Conservation (phyloP, 352 stramenopile genomes). For the Phytophthora macrochlamydospora region DNA sequence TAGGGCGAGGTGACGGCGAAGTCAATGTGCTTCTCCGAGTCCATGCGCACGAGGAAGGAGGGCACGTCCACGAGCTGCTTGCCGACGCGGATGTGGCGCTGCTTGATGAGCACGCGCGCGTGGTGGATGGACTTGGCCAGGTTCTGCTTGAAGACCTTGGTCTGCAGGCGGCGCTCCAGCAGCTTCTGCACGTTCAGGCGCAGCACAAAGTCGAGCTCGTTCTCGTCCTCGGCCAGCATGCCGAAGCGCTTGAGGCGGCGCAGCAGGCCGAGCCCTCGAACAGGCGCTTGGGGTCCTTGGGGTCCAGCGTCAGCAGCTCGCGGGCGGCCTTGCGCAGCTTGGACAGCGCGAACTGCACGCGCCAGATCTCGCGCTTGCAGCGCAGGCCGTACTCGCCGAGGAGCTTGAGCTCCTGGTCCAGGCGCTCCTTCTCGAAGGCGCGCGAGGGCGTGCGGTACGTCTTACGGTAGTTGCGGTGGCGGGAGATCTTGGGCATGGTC, state of each 20-base stretch:
- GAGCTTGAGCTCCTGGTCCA: constrained; percentile 99
- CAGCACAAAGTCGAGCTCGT: constrained; percentile 98
- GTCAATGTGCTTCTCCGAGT: constrained; percentile 99
- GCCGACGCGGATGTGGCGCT: constrained; percentile 99
- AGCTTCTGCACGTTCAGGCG: constrained; percentile 99
- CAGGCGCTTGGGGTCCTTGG: constrained; percentile 98
- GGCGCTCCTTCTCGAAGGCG: constrained; percentile 99
- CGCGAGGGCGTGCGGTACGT: constrained; percentile 99
- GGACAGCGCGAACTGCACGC: constrained; percentile 98
- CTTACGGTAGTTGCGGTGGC: constrained; percentile 95
- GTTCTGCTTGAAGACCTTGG: constrained; percentile 99
- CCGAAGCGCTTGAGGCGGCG: constrained; percentile 97
- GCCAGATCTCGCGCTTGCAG: constrained; percentile 99
- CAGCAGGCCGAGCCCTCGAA: constrained; percentile 98
- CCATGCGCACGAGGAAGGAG: constrained; percentile 98
- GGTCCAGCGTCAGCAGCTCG: constrained; percentile 97
- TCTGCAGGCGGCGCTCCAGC: constrained; percentile 98
- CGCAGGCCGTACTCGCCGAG: constrained; percentile 99
- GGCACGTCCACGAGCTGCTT: constrained; percentile 99
- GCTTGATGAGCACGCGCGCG: constrained; percentile 98
- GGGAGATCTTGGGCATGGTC: constrained; percentile 85
- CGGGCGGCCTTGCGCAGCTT: constrained; percentile 99
- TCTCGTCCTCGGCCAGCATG: constrained; percentile 97
- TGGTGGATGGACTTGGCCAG: constrained; percentile 99
- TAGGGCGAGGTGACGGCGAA: constrained; percentile 98